Percentiles rank a stretch among this genome's conserved stretches.
phyloP scores from a whole-genome alignment of 2,329 filamentous ascomycete genomes.

The Berkeleyomyces rouxiae region DNA sequence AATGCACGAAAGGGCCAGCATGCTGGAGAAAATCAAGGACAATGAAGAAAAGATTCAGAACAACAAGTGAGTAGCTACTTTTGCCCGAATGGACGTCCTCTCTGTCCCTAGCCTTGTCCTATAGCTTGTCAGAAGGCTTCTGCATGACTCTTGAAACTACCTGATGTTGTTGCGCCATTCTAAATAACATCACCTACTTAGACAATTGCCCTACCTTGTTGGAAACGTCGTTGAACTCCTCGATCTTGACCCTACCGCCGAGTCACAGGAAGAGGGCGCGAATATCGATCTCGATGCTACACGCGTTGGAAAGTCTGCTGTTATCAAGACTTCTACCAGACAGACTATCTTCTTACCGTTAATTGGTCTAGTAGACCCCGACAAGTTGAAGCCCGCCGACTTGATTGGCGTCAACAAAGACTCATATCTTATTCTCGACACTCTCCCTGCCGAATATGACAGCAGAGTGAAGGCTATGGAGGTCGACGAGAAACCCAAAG shows the following conservation, averaged over 20 bases:
- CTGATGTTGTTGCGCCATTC: too few relatives aligned
- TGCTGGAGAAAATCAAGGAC: slow-evolving; percentile 98
- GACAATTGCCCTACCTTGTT: slow-evolving; percentile 93
- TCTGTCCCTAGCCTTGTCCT: not conserved
- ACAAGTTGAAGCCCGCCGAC: slow-evolving; percentile 87
- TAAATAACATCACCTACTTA: slow-evolving; percentile 22
- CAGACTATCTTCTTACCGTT: slow-evolving; percentile 97
- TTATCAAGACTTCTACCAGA: slow-evolving; percentile 97
- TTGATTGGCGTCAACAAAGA: slow-evolving; percentile 98
- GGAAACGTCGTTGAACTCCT: slow-evolving; percentile 96
- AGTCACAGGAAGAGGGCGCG: slow-evolving; percentile 92
- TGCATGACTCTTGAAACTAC: too few relatives aligned
- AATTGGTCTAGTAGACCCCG: slow-evolving; percentile 90
- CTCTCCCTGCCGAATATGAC: slow-evolving; percentile 92
- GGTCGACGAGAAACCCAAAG: slow-evolving; percentile 97
- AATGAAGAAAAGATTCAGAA: slow-evolving; percentile 98
- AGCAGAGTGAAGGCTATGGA: slow-evolving; percentile 99
- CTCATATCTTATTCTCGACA: slow-evolving; percentile 93
- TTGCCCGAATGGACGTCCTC: not conserved
- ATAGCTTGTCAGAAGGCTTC: not conserved
- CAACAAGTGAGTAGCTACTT: slow-evolving; percentile 54
- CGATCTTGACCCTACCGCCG: slow-evolving; percentile 87
- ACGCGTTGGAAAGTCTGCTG: slow-evolving; percentile 89
- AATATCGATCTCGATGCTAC: slow-evolving; percentile 98
- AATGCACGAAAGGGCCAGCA: slow-evolving; percentile 85